Base-by-base conservation (phyloP, 1,284 basidiomycete species). In the Melampsora abietis-canadensis region DNA sequence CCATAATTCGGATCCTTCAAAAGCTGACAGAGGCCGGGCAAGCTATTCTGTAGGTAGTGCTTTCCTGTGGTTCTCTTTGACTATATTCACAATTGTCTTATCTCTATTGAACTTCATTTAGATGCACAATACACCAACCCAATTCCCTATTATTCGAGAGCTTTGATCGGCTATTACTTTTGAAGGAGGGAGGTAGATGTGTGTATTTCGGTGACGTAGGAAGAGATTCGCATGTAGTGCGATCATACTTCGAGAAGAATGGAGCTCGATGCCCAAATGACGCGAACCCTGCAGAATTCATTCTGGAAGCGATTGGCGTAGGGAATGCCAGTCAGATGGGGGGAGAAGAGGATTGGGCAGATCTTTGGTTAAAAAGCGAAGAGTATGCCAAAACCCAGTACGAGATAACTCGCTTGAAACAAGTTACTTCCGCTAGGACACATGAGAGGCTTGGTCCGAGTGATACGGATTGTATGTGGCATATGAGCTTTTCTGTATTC, bases 1-100 rank as follows among this genome's bases (percentile, higher is more conserved):
- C 89, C 15, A 92, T 95, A 78, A 85, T 92, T 68, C 84, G 86
- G 1, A 89, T 94, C 80, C 84, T 94, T 62, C 86, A 89, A 34
- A 87, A 89, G 76, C 86, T 94, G n/a, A 89, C 92, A 17, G 86
- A 90, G 77, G 88, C 87, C 76, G 92, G 92, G 2, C 91, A 94
- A 82, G 90, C 91, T 31, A 78, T 83, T 90, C 83, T 83, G 90
- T 90, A 86, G 83, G 83, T 1, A 83, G 0, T 76, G 54, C 31
- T 51, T 8, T 37, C 51, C 27, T 8, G 21, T 48, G 63, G 17
- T 40, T 46, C 30, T 14, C 17, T 48, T 62, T n/a, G 59, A 76
- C 48, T 87, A 88, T 10, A 88, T 90, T 76, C 82, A 90, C 17
- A 79, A 79, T 73, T 79, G 83, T 21, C 82, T 84, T 15, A 30